Evolutionary conservation across 495 filamentous ascomycete genomes (phyloP).

Genomic region (Tuber indicum): DNA sequence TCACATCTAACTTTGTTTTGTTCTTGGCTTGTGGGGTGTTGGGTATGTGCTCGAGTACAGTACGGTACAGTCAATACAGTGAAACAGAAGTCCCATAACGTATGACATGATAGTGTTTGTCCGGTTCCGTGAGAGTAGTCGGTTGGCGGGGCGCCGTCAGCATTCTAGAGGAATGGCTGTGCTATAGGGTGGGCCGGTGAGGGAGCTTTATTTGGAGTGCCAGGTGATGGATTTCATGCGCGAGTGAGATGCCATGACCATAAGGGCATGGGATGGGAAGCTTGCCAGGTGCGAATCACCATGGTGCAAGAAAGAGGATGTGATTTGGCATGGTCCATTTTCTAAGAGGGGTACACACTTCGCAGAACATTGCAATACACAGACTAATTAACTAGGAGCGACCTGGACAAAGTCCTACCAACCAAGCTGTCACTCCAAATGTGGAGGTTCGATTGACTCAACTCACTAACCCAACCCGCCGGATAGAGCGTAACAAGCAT

Average conservation of each 20-base stretch:
- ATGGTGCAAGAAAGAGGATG: not conserved
- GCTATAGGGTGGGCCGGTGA: not conserved
- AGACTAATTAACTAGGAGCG: not conserved
- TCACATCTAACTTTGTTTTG: not conserved
- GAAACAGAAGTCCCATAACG: too few species aligned
- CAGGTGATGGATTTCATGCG: not conserved
- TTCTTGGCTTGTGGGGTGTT: not conserved
- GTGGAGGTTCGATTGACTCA: not conserved
- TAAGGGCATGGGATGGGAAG: not conserved
- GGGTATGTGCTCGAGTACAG: too few species aligned
- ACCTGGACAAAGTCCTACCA: not conserved
- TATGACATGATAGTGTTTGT: too few species aligned
- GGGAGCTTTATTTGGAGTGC: not conserved
- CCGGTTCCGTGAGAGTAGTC: too few species aligned
- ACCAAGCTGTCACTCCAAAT: not conserved
- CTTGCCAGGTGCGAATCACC: not conserved
- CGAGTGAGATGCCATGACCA: not conserved
- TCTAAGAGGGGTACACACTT: not conserved
- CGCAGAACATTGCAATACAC: not conserved
- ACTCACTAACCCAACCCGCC: not conserved
- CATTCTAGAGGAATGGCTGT: too few species aligned
- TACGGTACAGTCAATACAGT: too few species aligned
- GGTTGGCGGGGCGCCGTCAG: too few species aligned
- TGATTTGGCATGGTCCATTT: not conserved
- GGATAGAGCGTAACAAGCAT: not conserved